Conservation (phyloP, 2,329 filamentous ascomycete species). For the Colletotrichum liaoningense region DNA sequence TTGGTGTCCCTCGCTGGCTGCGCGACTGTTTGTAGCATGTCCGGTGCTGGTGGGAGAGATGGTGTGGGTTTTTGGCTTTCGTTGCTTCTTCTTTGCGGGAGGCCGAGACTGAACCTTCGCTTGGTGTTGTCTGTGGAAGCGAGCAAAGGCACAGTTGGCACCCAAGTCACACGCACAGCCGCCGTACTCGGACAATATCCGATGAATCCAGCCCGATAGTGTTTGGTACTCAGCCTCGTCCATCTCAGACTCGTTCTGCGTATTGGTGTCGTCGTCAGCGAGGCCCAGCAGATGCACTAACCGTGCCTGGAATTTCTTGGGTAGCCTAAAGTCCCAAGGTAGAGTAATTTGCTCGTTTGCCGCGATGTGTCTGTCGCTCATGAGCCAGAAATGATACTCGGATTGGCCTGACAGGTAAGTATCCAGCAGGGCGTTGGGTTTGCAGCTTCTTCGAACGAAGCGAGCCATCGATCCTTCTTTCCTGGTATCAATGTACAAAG, state of each 20-base stretch:
- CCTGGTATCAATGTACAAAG: slow-evolving; percentile 92
- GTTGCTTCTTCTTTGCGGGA: slow-evolving; percentile 60
- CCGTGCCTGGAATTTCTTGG: slow-evolving; percentile 63
- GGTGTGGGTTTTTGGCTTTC: slow-evolving; percentile 66
- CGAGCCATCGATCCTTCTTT: slow-evolving; percentile 87
- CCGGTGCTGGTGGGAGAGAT: slow-evolving; percentile 73
- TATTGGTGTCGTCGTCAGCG: slow-evolving; percentile 66
- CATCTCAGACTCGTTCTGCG: slow-evolving; percentile 64
- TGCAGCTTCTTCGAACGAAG: slow-evolving; percentile 92
- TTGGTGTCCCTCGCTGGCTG: slow-evolving; percentile 69
- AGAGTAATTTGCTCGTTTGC: slow-evolving; percentile 72
- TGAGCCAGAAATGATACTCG: slow-evolving; percentile 93
- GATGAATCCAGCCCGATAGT: slow-evolving; percentile 74
- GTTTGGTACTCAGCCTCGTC: slow-evolving; percentile 70
- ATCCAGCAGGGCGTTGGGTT: slow-evolving; percentile 88
- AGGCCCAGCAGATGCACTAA: slow-evolving; percentile 71
- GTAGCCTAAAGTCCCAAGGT: slow-evolving; percentile 75
- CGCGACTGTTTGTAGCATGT: slow-evolving; percentile 71
- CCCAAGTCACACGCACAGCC: slow-evolving; percentile 80
- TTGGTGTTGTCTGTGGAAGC: slow-evolving; percentile 70
- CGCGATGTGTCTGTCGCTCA: slow-evolving; percentile 81
- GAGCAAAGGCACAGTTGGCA: slow-evolving; percentile 71
- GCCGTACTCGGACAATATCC: slow-evolving; percentile 80
- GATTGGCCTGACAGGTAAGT: slow-evolving; percentile 83
- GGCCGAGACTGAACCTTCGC: slow-evolving; percentile 55